Evolutionary conservation across 2,329 filamentous ascomycete species (phyloP).

Genomic region (Trichoderma koningii): DNA sequence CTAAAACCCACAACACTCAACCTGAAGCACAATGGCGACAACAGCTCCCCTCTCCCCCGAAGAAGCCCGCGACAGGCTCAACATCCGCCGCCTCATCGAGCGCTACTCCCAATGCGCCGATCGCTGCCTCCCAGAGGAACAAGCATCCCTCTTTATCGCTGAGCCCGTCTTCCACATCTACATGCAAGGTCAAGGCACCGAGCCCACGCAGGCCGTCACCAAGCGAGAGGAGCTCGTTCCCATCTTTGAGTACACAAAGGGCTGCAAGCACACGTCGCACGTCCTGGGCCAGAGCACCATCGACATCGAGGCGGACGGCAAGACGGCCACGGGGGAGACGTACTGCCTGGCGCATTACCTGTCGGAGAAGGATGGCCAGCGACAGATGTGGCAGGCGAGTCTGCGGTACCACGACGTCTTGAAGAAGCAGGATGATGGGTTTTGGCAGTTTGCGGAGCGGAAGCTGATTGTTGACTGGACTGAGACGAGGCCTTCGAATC

Average conservation of each 20-base stretch:
- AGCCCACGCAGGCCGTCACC: constrained; percentile 2
- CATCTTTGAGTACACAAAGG: constrained; percentile 6
- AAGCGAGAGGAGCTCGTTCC: constrained; percentile 12
- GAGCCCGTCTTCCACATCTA: constrained; percentile 6
- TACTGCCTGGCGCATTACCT: constrained; percentile 24
- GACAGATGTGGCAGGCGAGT: constrained; percentile 6
- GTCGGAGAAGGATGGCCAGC: constrained; percentile 8
- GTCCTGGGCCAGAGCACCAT: constrained; percentile 24
- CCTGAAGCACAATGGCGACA: not conserved
- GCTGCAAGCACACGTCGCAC: constrained; percentile 17
- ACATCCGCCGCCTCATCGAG: constrained; percentile 20
- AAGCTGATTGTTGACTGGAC: constrained; percentile 23
- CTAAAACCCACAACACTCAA: not conserved
- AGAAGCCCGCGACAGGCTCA: constrained; percentile 14
- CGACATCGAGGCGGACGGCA: constrained; percentile 4
- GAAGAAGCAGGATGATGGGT: constrained; percentile 7
- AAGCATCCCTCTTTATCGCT: constrained; percentile 18
- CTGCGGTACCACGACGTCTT: constrained; percentile 21
- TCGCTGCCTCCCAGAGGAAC: constrained; percentile 18
- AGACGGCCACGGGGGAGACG: constrained; percentile 14
- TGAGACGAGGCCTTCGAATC: constrained; percentile 14
- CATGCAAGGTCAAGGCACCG: constrained; percentile 14
- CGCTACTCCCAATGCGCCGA: constrained; percentile 24
- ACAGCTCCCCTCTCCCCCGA: constrained; percentile 9
- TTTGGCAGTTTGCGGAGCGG: constrained; percentile 19